A percentile compares a stretch with the other conserved stretches of the same genome.
These are phyloP conservation scores for Senna siamea DNA, from an alignment of 306 rosid species.

Conservation along the genomic window DNA sequence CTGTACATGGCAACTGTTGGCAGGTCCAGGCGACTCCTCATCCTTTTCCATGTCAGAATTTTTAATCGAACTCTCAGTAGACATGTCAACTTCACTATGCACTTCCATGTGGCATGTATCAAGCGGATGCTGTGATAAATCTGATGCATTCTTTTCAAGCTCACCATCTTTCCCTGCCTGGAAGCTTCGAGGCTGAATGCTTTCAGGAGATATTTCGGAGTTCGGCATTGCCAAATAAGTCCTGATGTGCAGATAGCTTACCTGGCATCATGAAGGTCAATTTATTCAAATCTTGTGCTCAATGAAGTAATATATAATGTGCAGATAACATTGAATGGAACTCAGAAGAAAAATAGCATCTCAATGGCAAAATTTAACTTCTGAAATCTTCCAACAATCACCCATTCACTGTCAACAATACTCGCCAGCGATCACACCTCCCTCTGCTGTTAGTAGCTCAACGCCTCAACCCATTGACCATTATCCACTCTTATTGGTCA, in stretches of 20 bases:
- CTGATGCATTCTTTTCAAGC: conserved; percentile 32
- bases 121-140: conserved; percentile 36
- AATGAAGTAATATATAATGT: conserved; percentile 26
- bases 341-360: background rate
- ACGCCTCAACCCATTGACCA: background rate
- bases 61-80: conserved; percentile 24
- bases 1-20: conserved; percentile 38
- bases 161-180: conserved; percentile 40
- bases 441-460: conserved; percentile 12
- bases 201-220: conserved; percentile 54
- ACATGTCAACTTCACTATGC: conserved; percentile 30
- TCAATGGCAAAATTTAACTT: background rate
- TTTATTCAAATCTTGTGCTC: conserved; percentile 36
- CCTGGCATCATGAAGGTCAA: conserved; percentile 46
- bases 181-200: conserved; percentile 27
- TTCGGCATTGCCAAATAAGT: conserved; percentile 57
- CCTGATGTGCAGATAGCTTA: conserved; percentile 75
- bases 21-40: conserved; percentile 41
- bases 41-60: conserved; percentile 10
- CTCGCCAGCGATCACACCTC: background rate
- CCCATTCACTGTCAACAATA: too few relatives aligned
- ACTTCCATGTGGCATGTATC: conserved; percentile 27
- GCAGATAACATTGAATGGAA: background rate
- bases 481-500: conserved; percentile 22
- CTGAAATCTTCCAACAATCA: conserved; percentile 3